Evolutionary conservation across 345 rosid species (phyloP), one percentile per base, ranked within the genome.

Genomic region (Melaleuca quinquenervia): DNA sequence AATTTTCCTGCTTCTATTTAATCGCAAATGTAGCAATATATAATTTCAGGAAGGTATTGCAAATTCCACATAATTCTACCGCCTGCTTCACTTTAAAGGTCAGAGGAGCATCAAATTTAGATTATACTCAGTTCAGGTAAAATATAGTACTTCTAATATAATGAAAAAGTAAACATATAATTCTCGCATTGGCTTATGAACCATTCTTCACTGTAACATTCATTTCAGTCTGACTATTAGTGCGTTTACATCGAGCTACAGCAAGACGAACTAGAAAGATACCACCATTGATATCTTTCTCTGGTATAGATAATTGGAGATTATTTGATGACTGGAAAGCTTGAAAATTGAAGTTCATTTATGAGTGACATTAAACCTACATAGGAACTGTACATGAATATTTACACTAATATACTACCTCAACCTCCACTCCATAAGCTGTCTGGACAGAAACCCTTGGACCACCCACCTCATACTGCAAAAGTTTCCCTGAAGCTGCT

Each of bases 401-500:
- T 70, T 36, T 84, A 53, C 70, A 80, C n/a, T 44, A 86, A 45
- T 32, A 11, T 84, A 90, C 70, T 93, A 97, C 99, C 98, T 97
- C 99, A 91, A 97, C 99, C 89, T 97, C 99, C 85, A 97, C 89
- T 36, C 99, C 99, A 52, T 97, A 96, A 84, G 99, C 98, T 85
- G 98, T 97, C 90, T 97, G 98, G 24, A 97, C 96, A 86, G 93
- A 94, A 86, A 97, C 98, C 87, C 96, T 91, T 15, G 99, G 99
- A 48, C 99, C 99, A n/a, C 98, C 98, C 85, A 95, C 98, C 90
- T 96, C 98, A 87, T 96, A 96, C 82, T 93, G 94, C 95, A 97
- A 91, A 49, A 97, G 95, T 91, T 94, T 97, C 87, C 99, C 99
- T 15, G 99, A 97, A 93, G 99, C 98, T 84, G 99, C 99, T 90